Percentiles rank a stretch among this genome's conserved stretches.
These are phyloP conservation scores for Dryadomyces sulphureus DNA, from an alignment of 2,329 filamentous ascomycete genomes.

Conservation along the genomic window DNA sequence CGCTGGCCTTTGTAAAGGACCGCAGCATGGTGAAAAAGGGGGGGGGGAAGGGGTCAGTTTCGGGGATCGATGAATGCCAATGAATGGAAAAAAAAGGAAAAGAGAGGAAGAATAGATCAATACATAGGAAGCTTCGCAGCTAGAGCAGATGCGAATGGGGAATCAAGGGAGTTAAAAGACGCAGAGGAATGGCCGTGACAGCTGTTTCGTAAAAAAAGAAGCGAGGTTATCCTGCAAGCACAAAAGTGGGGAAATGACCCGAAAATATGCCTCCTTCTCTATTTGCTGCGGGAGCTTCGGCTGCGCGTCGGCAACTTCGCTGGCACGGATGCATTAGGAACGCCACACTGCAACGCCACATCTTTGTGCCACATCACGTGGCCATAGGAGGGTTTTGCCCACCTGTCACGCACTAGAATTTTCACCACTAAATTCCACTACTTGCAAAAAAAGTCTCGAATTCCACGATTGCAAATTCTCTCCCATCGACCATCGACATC, in stretches of 20 bases:
- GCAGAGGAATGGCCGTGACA: background rate
- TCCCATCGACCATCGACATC: background rate
- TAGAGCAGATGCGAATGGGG: background rate
- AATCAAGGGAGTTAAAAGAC: background rate
- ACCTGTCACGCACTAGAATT: too few relatives aligned
- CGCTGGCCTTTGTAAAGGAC: conserved; percentile 9
- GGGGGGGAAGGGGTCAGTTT: too few relatives aligned
- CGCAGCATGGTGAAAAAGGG: conserved; percentile 9
- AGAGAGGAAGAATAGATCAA: background rate
- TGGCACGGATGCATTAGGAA: background rate
- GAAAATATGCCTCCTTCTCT: background rate
- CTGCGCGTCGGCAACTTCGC: conserved; percentile 1
- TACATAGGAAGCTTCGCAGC: background rate
- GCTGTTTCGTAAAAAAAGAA: background rate
- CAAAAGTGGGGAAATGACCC: background rate
- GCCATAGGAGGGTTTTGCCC: too few relatives aligned
- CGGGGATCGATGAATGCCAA: too few relatives aligned
- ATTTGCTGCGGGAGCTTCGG: conserved; percentile 1
- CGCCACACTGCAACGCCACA: too few relatives aligned
- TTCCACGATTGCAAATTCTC: background rate
- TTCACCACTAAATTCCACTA: too few relatives aligned
- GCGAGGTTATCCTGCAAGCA: background rate
- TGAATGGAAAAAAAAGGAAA: too few relatives aligned
- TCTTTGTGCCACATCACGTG: too few relatives aligned
- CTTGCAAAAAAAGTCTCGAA: too few relatives aligned